Conservation (phyloP, 345 rosid genomes). For the Arabis alpina region DNA sequence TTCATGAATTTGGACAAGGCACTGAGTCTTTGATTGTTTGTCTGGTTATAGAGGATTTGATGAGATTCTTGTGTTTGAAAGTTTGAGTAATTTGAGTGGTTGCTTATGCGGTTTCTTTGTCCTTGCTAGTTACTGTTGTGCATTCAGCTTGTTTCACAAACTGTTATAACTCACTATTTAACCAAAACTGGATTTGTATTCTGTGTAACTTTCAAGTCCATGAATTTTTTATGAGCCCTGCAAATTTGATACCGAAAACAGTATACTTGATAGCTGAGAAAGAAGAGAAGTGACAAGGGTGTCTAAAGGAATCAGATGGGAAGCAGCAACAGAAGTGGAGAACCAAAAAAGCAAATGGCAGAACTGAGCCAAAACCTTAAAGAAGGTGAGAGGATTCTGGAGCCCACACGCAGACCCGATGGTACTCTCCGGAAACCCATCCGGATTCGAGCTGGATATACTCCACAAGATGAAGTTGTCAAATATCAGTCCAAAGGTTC, state of each 20-base stretch:
- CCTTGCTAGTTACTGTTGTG: neutral
- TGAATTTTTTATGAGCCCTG: neutral
- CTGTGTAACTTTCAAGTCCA: neutral
- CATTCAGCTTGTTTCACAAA: conserved; percentile 18
- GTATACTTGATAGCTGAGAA: conserved; percentile 20
- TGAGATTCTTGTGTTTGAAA: conserved; percentile 23
- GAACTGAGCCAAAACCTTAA: conserved; percentile 88
- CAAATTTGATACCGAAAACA: conserved; percentile 4
- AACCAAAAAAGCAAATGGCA: conserved; percentile 57
- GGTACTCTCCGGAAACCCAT: conserved; percentile 89
- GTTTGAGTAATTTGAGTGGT: neutral
- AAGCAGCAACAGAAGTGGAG: conserved; percentile 54
- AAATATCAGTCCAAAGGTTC: conserved; percentile 86
- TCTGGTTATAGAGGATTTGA: neutral
- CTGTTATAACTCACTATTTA: conserved; percentile 2
- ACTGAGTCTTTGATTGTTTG: neutral
- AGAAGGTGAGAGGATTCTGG: conserved; percentile 93
- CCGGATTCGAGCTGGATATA: conserved; percentile 84
- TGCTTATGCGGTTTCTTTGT: conserved; percentile 3
- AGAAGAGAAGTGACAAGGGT: conserved; percentile 1
- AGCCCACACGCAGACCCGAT: conserved; percentile 87
- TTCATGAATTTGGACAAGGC: conserved; percentile 5
- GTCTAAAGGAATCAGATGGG: conserved; percentile 41
- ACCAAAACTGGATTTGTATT: neutral
- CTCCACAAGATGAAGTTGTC: conserved; percentile 92